Evolutionary conservation across 257 asterid species (phyloP).

Genomic region (Lycium barbarum): DNA sequence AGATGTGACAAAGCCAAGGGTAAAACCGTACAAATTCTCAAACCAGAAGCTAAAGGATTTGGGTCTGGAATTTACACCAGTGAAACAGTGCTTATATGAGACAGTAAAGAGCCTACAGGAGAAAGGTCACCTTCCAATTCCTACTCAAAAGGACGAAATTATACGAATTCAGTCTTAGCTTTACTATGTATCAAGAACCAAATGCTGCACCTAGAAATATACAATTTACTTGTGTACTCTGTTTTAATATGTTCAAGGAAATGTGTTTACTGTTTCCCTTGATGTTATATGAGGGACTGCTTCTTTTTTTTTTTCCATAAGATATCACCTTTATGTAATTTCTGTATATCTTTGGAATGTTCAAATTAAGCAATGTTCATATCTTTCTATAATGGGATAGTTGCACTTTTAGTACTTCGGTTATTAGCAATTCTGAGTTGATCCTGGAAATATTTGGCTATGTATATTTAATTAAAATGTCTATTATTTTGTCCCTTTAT

Average conservation of each 20-base stretch:
- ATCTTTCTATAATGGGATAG: neutral
- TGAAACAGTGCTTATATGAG: conserved; percentile 74
- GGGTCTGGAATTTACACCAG: conserved; percentile 83
- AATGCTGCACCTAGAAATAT: neutral
- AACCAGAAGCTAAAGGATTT: conserved; percentile 84
- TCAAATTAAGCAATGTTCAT: neutral
- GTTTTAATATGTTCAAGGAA: neutral
- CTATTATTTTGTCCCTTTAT: neutral
- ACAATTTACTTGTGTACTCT: neutral
- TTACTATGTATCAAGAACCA: neutral
- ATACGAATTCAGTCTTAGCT: conserved; percentile 47
- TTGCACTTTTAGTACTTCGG: neutral
- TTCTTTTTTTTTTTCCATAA: neutral
- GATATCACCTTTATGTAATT: neutral
- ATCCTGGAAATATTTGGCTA: neutral
- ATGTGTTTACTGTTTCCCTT: neutral
- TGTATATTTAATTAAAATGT: neutral
- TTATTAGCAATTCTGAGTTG: neutral
- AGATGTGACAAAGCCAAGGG: conserved; percentile 78
- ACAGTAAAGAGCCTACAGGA: conserved; percentile 88
- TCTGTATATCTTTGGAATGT: neutral
- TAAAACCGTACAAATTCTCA: conserved; percentile 77
- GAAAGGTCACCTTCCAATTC: conserved; percentile 76
- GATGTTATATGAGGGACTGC: neutral
- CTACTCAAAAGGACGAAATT: conserved; percentile 56